phyloP scores from a whole-genome alignment of 208 protist genomes.

The Vickermania ingenoplastis region DNA sequence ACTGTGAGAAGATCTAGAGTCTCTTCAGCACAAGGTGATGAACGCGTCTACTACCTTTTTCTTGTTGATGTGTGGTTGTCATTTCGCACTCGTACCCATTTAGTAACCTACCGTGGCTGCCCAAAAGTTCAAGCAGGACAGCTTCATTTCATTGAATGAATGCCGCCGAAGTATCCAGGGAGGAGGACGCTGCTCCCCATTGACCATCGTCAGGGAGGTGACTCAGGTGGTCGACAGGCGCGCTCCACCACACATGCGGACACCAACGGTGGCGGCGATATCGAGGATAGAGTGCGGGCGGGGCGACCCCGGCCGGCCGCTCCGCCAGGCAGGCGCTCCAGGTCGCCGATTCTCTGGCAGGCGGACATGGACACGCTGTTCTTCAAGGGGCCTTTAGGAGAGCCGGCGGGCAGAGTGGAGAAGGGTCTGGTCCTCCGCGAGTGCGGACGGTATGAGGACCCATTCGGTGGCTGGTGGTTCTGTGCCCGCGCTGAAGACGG shows the following conservation, averaged over 20 bases:
- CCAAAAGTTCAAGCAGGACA: too few relatives aligned
- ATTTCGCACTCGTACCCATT: too few relatives aligned
- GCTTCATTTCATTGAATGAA: too few relatives aligned
- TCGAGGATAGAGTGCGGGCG: too few relatives aligned
- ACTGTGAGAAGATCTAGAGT: too few relatives aligned
- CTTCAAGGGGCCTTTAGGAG: conserved; percentile 56
- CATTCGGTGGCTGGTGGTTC: conserved; percentile 65
- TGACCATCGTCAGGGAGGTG: too few relatives aligned
- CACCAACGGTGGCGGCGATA: not conserved
- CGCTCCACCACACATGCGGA: not conserved
- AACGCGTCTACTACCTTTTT: too few relatives aligned
- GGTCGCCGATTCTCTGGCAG: conserved; percentile 45
- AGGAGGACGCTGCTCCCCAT: not conserved
- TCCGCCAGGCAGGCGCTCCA: not conserved
- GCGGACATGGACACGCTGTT: conserved; percentile 22
- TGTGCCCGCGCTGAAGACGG: conserved; percentile 30
- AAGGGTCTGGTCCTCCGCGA: conserved; percentile 48
- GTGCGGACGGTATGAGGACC: conserved; percentile 39
- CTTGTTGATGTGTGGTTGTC: too few relatives aligned
- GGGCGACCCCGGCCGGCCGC: too few relatives aligned
- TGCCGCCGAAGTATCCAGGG: not conserved
- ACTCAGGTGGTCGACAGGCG: too few relatives aligned
- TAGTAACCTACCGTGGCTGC: too few relatives aligned
- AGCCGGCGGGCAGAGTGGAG: conserved; percentile 30
- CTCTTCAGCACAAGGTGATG: too few relatives aligned